These are phyloP conservation scores for Diplodia scrobiculata DNA, from an alignment of 2,329 filamentous ascomycete genomes.

Conservation along the genomic window DNA sequence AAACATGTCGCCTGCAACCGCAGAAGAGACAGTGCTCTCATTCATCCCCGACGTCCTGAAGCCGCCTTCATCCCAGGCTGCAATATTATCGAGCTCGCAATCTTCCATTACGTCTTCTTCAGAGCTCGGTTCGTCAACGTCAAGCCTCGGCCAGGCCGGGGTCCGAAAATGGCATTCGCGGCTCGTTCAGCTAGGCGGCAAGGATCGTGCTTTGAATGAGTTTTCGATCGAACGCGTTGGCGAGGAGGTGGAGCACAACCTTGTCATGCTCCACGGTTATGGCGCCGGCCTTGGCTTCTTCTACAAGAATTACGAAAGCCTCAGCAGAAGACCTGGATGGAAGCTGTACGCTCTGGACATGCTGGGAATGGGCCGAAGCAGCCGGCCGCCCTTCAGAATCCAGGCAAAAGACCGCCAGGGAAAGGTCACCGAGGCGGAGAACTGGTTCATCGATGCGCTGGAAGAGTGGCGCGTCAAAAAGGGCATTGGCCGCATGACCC, in stretches of 20 bases:
- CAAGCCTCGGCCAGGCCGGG: constrained; percentile 72
- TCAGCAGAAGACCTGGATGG: constrained; percentile 78
- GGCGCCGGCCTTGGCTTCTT: constrained; percentile 96
- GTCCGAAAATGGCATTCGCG: constrained; percentile 82
- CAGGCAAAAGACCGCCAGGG: constrained; percentile 76
- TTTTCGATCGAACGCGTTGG: constrained; percentile 84
- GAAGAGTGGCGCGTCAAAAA: constrained; percentile 92
- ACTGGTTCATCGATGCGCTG: constrained; percentile 92
- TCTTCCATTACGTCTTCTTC: constrained; percentile 46
- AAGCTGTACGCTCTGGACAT: constrained; percentile 90
- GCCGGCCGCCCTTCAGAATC: constrained; percentile 80
- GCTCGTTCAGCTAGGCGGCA: constrained; percentile 81
- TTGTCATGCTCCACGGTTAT: constrained; percentile 97
- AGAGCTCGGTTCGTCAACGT: constrained; percentile 45
- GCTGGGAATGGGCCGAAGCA: constrained; percentile 90
- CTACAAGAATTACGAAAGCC: constrained; percentile 93
- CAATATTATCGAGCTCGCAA: constrained; percentile 48
- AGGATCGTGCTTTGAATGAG: constrained; percentile 86
- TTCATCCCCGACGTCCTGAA: constrained; percentile 78
- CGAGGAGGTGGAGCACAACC: constrained; percentile 76
- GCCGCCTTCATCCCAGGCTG: constrained; percentile 66
- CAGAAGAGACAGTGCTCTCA: constrained; percentile 84
- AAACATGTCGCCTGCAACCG: constrained; percentile 76
- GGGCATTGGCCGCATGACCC: constrained; percentile 88
- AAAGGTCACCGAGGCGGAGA: constrained; percentile 85